Conservation (phyloP, 768 basidiomycete species). For the Goffeauzyma gilvescens region DNA sequence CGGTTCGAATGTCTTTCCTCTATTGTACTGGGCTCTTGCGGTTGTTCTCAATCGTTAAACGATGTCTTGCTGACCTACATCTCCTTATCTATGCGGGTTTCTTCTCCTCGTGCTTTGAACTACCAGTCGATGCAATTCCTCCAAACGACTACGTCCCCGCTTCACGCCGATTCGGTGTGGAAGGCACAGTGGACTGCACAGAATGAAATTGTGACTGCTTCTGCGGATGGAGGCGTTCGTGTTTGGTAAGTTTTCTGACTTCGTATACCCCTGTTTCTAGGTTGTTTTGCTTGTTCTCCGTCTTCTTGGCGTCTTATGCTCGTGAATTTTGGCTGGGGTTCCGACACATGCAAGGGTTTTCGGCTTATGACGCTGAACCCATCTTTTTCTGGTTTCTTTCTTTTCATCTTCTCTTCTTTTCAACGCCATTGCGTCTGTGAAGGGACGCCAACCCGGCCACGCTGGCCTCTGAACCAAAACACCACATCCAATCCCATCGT, state of each 20-base stretch:
- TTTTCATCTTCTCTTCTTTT: no score
- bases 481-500: slow-evolving; percentile 51
- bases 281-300: no score
- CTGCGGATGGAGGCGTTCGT: slow-evolving; percentile 26
- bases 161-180: slow-evolving; percentile 30
- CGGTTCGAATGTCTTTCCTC: no score
- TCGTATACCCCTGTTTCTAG: no score
- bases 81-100: no score
- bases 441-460: slow-evolving; percentile 44
- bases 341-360: no score
- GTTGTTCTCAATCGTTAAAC: no score
- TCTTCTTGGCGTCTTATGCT: not conserved
- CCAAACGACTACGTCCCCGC: slow-evolving; percentile 10
- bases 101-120: no score
- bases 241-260: slow-evolving; percentile 20
- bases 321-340: not conserved
- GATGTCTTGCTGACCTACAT: no score
- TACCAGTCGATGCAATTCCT: slow-evolving; percentile 11
- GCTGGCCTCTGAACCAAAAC: no score
- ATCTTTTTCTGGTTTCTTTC: not conserved
- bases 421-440: not conserved
- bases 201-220: slow-evolving; percentile 25
- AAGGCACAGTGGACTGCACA: slow-evolving; percentile 22
- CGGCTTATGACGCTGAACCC: no score
- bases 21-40: no score